Conservation (phyloP, 371 early-diverging fungal genomes). For the Saksenaea vasiformis region DNA sequence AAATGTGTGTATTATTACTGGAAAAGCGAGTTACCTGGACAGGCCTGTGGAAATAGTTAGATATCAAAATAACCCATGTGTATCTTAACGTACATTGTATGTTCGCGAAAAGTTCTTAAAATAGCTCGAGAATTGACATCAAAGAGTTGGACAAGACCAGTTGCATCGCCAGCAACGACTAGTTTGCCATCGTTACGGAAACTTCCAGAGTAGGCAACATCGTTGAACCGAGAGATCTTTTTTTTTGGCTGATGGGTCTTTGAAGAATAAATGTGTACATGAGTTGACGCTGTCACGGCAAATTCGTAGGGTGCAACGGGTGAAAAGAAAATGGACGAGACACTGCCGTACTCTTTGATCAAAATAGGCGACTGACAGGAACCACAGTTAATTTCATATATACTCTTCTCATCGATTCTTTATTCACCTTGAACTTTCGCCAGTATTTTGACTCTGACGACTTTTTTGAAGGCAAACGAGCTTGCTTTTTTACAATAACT, state of each 20-base stretch:
- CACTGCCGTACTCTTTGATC: conserved; percentile 86
- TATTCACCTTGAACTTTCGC: conserved; percentile 77
- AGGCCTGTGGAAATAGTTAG: conserved; percentile 52
- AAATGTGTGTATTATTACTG: conserved; percentile 74
- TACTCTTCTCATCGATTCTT: not conserved
- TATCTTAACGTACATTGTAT: conserved; percentile 68
- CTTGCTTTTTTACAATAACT: conserved; percentile 59
- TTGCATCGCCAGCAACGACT: conserved; percentile 90
- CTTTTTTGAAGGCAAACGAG: conserved; percentile 52
- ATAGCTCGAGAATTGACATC: conserved; percentile 81
- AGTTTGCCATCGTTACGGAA: conserved; percentile 89
- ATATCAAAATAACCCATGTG: not conserved
- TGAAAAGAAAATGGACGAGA: conserved; percentile 85
- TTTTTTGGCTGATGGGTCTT: conserved; percentile 79
- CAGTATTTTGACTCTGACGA: conserved; percentile 78
- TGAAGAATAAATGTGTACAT: conserved; percentile 89
- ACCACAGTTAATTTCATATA: not conserved
- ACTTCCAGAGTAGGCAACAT: conserved; percentile 78
- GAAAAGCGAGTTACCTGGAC: conserved; percentile 84
- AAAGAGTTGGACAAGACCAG: conserved; percentile 86
- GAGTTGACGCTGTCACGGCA: conserved; percentile 85
- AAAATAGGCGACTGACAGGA: conserved; percentile 72
- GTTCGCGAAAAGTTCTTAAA: conserved; percentile 83
- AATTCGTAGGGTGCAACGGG: conserved; percentile 86
- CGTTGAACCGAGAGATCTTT: conserved; percentile 90